Conservation (phyloP, 2,329 filamentous ascomycete genomes). For the Ramularia collo-cygni region DNA sequence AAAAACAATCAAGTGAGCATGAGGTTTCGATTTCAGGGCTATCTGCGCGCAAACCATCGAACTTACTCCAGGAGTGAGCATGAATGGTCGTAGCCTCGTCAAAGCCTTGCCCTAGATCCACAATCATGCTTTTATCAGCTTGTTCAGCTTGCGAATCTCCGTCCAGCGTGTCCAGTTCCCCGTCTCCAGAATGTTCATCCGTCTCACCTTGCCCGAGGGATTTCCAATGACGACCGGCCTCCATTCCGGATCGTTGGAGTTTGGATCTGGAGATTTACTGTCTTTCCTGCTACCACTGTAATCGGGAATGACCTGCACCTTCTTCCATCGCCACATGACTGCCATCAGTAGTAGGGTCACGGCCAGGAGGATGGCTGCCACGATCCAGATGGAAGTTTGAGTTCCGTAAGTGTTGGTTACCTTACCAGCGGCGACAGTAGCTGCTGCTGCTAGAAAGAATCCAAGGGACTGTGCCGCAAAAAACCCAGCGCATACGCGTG, state of each 20-base stretch:
- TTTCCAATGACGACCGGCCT: conserved; percentile 65
- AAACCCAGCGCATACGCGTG: conserved; percentile 64
- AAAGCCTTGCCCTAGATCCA: no score
- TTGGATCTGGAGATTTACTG: conserved; percentile 41
- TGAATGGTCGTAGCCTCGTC: no score
- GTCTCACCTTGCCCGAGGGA: conserved; percentile 59
- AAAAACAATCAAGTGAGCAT: no score
- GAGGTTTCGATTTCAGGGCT: no score
- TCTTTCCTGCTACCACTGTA: conserved; percentile 37
- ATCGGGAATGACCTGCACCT: conserved; percentile 61
- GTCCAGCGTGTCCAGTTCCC: conserved; percentile 64
- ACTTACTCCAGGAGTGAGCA: no score
- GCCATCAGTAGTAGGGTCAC: conserved; percentile 58
- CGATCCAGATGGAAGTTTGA: conserved; percentile 60
- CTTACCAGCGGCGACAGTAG: conserved; percentile 62
- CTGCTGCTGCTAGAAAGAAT: conserved; percentile 61
- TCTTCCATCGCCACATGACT: conserved; percentile 58
- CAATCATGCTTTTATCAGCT: conserved; percentile 19
- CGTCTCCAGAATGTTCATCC: conserved; percentile 65
- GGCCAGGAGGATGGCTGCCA: conserved; percentile 59
- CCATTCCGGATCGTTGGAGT: conserved; percentile 53
- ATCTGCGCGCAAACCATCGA: no score
- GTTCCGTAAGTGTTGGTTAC: conserved; percentile 61
- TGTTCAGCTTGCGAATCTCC: conserved; percentile 54
- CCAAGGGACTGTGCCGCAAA: conserved; percentile 63